phyloP scores from a whole-genome alignment of 2,329 filamentous ascomycete genomes.

The Neodidymelliopsis sp. region DNA sequence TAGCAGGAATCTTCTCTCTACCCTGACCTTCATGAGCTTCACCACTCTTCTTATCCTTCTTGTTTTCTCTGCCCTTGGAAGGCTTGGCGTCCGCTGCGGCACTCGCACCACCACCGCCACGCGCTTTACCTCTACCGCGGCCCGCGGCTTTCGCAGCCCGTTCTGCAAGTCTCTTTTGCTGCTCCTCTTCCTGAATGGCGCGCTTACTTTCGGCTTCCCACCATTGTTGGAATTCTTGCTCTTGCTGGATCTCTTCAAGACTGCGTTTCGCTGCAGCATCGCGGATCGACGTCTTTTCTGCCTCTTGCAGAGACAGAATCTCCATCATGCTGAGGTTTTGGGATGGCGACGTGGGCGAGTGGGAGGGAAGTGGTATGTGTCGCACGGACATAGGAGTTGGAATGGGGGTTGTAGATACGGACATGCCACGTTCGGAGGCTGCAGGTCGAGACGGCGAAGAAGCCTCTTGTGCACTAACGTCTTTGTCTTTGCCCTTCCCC shows the following conservation, averaged over 20 bases:
- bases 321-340: conserved; percentile 81
- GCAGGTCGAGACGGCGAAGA: conserved; percentile 37
- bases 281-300: conserved; percentile 80
- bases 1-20: conserved; percentile 19
- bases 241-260: conserved; percentile 92
- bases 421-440: conserved; percentile 43
- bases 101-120: conserved; percentile 29
- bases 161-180: conserved; percentile 48
- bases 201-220: conserved; percentile 86
- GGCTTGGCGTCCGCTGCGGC: neutral
- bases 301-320: conserved; percentile 86
- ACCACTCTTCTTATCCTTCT: conserved; percentile 37
- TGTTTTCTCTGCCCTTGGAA: conserved; percentile 20
- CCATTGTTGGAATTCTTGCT: conserved; percentile 97
- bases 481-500: conserved; percentile 38
- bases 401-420: conserved; percentile 44
- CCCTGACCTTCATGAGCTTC: conserved; percentile 19
- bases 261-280: conserved; percentile 89
- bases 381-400: conserved; percentile 55
- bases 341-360: conserved; percentile 68
- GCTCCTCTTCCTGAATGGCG: conserved; percentile 67
- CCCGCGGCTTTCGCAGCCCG: conserved; percentile 28
- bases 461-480: conserved; percentile 21
- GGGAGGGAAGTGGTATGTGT: conserved; percentile 61
- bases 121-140: conserved; percentile 37